These are phyloP conservation scores for Purpureocillium takamizusanense DNA, from an alignment of 2,329 filamentous ascomycete genomes.

Conservation along the genomic window DNA sequence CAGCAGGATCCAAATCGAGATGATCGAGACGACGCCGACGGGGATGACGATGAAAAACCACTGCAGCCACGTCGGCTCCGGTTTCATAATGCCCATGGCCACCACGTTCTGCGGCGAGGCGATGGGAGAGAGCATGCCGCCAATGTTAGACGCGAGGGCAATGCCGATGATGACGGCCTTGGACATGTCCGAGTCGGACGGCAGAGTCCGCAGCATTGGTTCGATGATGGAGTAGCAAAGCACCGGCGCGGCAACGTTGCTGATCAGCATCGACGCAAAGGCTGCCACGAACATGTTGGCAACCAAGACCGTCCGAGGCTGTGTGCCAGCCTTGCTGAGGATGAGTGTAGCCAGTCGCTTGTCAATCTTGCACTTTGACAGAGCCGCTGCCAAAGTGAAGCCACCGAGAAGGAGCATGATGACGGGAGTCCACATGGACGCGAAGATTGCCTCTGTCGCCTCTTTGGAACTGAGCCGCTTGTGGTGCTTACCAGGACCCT, in stretches of 20 bases:
- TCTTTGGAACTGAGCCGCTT: slow-evolving; percentile 67
- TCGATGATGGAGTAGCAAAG: slow-evolving; percentile 97
- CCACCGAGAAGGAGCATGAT: slow-evolving; percentile 97
- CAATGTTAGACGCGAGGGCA: slow-evolving; percentile 88
- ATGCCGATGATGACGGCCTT: slow-evolving; percentile 94
- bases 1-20: slow-evolving; percentile 83
- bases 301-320: slow-evolving; percentile 79
- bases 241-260: slow-evolving; percentile 93
- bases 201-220: slow-evolving; percentile 90
- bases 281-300: slow-evolving; percentile 98
- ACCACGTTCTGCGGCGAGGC: slow-evolving; percentile 97
- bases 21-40: slow-evolving; percentile 79
- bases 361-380: slow-evolving; percentile 96
- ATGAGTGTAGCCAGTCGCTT: slow-evolving; percentile 96
- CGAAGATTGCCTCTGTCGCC: slow-evolving; percentile 77
- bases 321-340: slow-evolving; percentile 89
- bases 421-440: slow-evolving; percentile 97
- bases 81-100: slow-evolving; percentile 90
- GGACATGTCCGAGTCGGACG: slow-evolving; percentile 83
- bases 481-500: slow-evolving; percentile 48
- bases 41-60: slow-evolving; percentile 98
- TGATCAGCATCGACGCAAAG: slow-evolving; percentile 98
- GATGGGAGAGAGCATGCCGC: slow-evolving; percentile 92
- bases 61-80: slow-evolving; percentile 81
- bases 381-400: slow-evolving; percentile 87